phyloP scores from a whole-genome alignment of 331 rosid species.

The Ulmus americana region DNA sequence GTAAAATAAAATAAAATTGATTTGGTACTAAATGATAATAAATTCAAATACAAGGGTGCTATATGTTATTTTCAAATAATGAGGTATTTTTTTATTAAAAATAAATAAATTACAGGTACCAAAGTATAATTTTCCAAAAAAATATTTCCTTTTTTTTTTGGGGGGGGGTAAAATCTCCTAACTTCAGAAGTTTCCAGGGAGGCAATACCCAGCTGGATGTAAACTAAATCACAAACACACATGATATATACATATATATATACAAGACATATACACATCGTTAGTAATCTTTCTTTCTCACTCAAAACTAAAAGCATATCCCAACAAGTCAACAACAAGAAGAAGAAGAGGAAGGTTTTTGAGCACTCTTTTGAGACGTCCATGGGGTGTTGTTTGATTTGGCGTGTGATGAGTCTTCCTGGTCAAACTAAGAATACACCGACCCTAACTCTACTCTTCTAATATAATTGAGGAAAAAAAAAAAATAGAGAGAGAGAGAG shows the following conservation, averaged over 20 bases:
- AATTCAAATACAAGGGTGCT: no score
- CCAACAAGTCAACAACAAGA: conserved; percentile 15
- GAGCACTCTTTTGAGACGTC: conserved; percentile 27
- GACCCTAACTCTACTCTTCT: conserved; percentile 19
- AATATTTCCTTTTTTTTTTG: no score
- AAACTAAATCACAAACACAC: not conserved
- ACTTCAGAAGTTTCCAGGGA: conserved; percentile 25
- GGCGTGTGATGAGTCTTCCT: conserved; percentile 4
- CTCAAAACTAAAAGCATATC: not conserved
- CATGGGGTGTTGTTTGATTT: conserved; percentile 20
- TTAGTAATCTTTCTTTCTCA: conserved; percentile 5
- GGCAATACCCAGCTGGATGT: conserved; percentile 12
- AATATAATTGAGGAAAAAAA: no score
- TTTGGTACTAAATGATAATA: no score
- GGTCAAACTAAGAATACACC: conserved; percentile 32
- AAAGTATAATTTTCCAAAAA: no score
- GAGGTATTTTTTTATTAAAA: not conserved
- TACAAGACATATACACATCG: not conserved
- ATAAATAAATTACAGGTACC: not conserved
- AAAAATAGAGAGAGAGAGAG: no score
- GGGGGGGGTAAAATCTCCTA: conserved; percentile 20
- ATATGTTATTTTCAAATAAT: no score
- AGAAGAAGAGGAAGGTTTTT: conserved; percentile 21
- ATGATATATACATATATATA: not conserved
- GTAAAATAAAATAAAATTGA: not conserved